Percentiles rank a stretch among this genome's conserved stretches.
phyloP scores from a whole-genome alignment of 1,284 basidiomycete genomes.

The Porphyrellus sp. region DNA sequence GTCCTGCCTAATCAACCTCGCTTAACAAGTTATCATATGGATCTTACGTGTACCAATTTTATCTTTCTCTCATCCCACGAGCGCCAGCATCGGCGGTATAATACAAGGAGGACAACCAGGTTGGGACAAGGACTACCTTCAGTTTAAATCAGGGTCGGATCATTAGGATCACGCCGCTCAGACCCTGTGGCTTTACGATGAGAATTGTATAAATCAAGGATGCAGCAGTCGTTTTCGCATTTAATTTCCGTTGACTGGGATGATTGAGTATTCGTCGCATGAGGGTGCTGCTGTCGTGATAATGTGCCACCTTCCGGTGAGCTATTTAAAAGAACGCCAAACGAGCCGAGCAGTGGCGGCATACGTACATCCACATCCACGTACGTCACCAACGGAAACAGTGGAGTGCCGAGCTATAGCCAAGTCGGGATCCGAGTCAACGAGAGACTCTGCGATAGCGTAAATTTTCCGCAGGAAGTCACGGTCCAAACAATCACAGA shows the following conservation, averaged over 20 bases:
- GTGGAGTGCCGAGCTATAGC: no score
- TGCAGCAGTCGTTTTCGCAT: slow-evolving; percentile 1
- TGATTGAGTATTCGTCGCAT: neutral
- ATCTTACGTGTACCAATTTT: slow-evolving; percentile 17
- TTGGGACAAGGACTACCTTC: neutral
- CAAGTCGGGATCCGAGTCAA: no score
- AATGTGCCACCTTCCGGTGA: no score
- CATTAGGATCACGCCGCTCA: neutral
- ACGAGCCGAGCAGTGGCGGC: neutral
- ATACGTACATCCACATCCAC: neutral
- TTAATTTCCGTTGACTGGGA: neutral
- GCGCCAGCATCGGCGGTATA: neutral
- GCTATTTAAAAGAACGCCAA: neutral
- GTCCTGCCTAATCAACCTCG: slow-evolving; percentile 10
- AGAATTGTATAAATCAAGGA: slow-evolving; percentile 7
- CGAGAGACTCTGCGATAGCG: no score
- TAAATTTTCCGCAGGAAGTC: no score
- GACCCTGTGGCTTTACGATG: neutral
- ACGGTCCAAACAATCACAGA: no score
- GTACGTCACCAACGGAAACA: no score
- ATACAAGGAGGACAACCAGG: neutral
- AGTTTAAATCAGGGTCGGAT: slow-evolving; percentile 4
- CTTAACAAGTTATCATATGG: neutral
- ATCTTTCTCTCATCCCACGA: neutral
- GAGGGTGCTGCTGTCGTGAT: neutral